Evolutionary conservation across 2,329 filamentous ascomycete genomes (phyloP), one percentile per base, ranked within the genome.

Genomic region (Pseudocercospora eumusae): DNA sequence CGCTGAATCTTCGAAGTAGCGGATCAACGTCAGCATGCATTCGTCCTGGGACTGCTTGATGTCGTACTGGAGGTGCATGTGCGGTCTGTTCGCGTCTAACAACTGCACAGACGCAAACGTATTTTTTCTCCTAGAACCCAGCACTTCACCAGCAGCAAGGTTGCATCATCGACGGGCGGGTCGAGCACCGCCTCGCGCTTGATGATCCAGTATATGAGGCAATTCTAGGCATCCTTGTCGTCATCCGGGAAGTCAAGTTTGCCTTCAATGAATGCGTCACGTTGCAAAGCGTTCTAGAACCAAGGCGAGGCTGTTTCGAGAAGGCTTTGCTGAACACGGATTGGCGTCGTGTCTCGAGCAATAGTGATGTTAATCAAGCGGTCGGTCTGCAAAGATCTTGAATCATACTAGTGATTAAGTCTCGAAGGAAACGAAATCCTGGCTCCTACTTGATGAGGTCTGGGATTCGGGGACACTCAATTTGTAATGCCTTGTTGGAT

Each of bases 181-280:
- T 36, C 33, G 33, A 36, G 15, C 13, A 36, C 33, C 13, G 33
- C 13, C 33, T 36, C 33, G 33, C 33, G 33, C 13, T 53, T 65
- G 50, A 57, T 10, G 18, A 65, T 54, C 50, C 50, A 65, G 63
- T 44, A 57, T 3, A 65, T 23, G 20, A 62, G 28, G n/a, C 55
- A 42, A 21, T 55, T 42, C 47, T 47, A 65, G 9, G 52, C 42
- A 3, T 60, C 3, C n/a, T 18, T 33, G 49, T 50, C 56, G 20
- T 65, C 63, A 10, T 62, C 50, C 15, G 60, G 50, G 27, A 65
- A 65, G n/a, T 31, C 25, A 4, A 59, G 40, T 4, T 50, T 33
- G 15, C 31, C 31, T 20, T 11, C 33, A 23, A 36, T 1, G 13
- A n/a, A 36, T n/a, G 33, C 33, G 9, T 36, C 33, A 36, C 33